Conservation (phyloP, 75 land plant species). For the Gnetum montanum region DNA sequence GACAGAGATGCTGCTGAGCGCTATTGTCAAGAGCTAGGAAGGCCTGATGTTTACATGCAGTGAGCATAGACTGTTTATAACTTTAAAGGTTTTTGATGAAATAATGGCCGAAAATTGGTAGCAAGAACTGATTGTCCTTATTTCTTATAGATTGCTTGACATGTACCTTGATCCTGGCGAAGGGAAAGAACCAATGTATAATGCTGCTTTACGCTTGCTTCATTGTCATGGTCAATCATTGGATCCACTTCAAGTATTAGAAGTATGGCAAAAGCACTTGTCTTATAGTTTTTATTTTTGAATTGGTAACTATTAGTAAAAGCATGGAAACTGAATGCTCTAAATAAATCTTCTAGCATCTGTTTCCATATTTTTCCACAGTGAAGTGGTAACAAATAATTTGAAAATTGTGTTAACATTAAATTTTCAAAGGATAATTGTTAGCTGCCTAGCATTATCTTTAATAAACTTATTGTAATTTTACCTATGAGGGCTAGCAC, state of each 20-base stretch:
- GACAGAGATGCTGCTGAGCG: slow-evolving; percentile 92
- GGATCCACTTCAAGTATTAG: slow-evolving; percentile 91
- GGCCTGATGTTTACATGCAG: slow-evolving; percentile 97
- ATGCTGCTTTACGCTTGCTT: slow-evolving; percentile 90
- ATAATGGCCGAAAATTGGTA: neutral
- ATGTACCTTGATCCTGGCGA: slow-evolving; percentile 92
- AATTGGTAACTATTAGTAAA: neutral
- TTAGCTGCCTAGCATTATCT: no score
- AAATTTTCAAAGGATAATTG: no score
- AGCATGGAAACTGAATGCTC: neutral
- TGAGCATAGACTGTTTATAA: slow-evolving; percentile 23
- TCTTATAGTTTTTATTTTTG: no score
- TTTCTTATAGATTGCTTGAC: slow-evolving; percentile 65
- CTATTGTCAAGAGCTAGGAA: slow-evolving; percentile 92
- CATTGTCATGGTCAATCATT: slow-evolving; percentile 90
- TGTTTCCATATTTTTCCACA: neutral
- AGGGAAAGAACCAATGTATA: slow-evolving; percentile 92
- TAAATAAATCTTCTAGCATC: neutral
- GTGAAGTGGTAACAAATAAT: neutral
- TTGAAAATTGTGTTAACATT: no score
- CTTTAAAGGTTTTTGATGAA: neutral
- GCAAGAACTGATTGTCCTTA: no score
- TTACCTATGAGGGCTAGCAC: no score
- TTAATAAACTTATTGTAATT: no score
- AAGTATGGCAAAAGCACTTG: slow-evolving; percentile 32